These are phyloP conservation scores for Nicotiana paniculata DNA, from an alignment of 257 asterid genomes.

Conservation along the genomic window DNA sequence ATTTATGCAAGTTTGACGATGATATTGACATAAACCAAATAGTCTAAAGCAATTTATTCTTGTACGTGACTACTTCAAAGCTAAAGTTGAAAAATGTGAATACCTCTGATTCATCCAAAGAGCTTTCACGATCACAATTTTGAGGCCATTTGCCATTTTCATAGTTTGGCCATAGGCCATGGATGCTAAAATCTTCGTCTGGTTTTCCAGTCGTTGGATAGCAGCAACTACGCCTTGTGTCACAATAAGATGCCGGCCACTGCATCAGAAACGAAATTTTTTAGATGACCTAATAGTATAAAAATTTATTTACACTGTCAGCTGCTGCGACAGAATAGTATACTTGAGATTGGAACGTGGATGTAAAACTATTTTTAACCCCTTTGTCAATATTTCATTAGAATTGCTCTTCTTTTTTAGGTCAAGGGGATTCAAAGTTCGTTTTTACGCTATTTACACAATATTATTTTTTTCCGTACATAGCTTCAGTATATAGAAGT, in stretches of 20 bases:
- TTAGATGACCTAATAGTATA: background rate
- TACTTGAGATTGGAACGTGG: too few species aligned
- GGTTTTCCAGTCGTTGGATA: constrained; percentile 69
- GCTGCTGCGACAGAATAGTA: too few species aligned
- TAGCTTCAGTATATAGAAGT: too few species aligned
- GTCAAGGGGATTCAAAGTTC: too few species aligned
- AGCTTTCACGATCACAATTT: constrained; percentile 35
- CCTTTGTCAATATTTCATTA: too few species aligned
- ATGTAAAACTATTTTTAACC: too few species aligned
- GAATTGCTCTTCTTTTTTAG: too few species aligned
- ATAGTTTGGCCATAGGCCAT: constrained; percentile 85
- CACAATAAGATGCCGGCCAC: constrained; percentile 88
- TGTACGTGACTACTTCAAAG: background rate
- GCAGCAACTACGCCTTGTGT: constrained; percentile 57
- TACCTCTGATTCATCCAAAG: constrained; percentile 57
- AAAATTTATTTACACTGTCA: background rate
- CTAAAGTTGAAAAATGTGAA: background rate
- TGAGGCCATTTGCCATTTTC: constrained; percentile 56
- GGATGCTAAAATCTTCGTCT: constrained; percentile 61
- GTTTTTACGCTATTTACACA: too few species aligned
- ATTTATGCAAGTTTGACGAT: background rate
- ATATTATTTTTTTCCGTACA: too few species aligned
- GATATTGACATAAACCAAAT: background rate
- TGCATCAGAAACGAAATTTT: background rate
- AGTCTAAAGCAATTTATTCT: background rate